phyloP scores from a whole-genome alignment of 164 flowering plant genomes.

The Akebia trifoliata region DNA sequence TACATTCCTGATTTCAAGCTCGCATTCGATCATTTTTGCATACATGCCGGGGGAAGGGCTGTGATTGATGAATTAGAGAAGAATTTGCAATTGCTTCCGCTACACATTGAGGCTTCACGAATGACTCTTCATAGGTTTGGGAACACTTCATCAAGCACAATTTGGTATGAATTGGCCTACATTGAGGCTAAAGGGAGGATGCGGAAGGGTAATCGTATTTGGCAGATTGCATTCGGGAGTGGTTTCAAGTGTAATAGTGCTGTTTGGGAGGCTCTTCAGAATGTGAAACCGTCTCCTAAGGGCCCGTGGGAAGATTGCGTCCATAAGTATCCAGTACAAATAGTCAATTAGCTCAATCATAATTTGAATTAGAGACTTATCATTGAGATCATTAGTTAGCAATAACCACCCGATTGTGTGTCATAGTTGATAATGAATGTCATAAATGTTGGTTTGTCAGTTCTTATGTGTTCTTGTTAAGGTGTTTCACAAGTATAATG shows the following conservation, averaged over 20 bases:
- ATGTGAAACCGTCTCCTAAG: conserved; percentile 50
- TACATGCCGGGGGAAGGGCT: conserved; percentile 84
- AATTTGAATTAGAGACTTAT: conserved; percentile 5
- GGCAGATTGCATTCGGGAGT: conserved; percentile 87
- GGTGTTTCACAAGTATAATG: conserved; percentile 1
- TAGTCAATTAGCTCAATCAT: conserved; percentile 11
- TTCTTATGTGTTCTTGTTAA: not conserved
- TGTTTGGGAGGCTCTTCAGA: conserved; percentile 64
- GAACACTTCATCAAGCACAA: conserved; percentile 75
- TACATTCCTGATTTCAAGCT: conserved; percentile 85
- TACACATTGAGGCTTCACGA: conserved; percentile 72
- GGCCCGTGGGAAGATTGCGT: conserved; percentile 82
- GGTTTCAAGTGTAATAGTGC: conserved; percentile 89
- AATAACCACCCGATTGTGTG: not conserved
- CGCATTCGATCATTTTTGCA: conserved; percentile 80
- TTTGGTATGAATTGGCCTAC: conserved; percentile 84
- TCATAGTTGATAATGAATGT: conserved; percentile 2
- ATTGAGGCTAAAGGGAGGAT: conserved; percentile 77
- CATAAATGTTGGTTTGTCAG: not conserved
- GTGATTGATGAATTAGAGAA: conserved; percentile 90
- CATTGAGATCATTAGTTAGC: conserved; percentile 2
- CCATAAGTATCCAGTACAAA: conserved; percentile 52
- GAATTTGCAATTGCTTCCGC: conserved; percentile 52
- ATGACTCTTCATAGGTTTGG: conserved; percentile 80
- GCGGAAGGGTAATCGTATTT: conserved; percentile 55